Percentiles rank a stretch among this genome's conserved stretches.
Evolutionary conservation across 2,329 filamentous ascomycete genomes (phyloP).

Genomic region (Aspergillus intermedius): DNA sequence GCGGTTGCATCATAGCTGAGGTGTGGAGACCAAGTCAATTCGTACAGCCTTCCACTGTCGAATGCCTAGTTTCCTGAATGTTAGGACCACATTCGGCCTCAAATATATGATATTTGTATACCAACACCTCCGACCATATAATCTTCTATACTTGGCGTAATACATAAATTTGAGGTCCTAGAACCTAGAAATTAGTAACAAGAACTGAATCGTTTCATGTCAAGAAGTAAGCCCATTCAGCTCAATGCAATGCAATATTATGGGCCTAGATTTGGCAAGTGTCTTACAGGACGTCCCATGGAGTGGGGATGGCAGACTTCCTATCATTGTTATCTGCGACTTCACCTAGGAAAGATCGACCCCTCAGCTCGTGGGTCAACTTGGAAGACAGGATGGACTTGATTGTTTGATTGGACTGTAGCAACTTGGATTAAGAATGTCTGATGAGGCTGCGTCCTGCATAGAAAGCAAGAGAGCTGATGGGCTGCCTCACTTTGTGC

Average conservation of each 20-base stretch:
- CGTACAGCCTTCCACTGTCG: neutral
- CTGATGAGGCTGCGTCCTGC: neutral
- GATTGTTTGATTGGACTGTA: neutral
- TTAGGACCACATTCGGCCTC: neutral
- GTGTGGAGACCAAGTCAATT: neutral
- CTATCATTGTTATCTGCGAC: neutral
- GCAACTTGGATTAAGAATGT: neutral
- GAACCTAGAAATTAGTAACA: neutral
- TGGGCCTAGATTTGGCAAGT: neutral
- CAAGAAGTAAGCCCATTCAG: neutral
- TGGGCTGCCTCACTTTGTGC: neutral
- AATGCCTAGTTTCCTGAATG: neutral
- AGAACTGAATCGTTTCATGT: neutral
- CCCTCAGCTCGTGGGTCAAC: neutral
- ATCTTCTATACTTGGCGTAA: neutral
- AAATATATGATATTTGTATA: neutral
- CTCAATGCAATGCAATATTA: neutral
- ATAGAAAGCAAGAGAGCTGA: neutral
- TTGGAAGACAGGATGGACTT: neutral
- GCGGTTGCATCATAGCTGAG: neutral
- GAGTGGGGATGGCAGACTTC: neutral
- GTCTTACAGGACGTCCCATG: neutral
- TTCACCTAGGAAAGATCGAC: neutral
- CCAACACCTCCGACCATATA: neutral
- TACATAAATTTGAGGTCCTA: neutral